A percentile compares a stretch with the other conserved stretches of the same genome.
phyloP scores from a whole-genome alignment of 495 filamentous ascomycete species.

The Penicillium crystallinum region DNA sequence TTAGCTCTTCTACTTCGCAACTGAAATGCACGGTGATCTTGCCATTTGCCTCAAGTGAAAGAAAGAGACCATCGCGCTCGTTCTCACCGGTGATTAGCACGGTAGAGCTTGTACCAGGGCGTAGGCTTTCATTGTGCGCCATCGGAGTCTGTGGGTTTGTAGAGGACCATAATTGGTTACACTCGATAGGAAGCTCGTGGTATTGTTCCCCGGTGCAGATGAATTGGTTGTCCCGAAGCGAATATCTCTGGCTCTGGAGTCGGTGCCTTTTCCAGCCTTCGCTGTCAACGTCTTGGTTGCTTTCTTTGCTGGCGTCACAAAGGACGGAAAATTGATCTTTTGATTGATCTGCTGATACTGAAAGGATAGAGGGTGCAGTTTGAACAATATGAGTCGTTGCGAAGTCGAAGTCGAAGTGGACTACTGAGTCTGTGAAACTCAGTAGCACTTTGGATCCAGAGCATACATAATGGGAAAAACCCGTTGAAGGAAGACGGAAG shows the following conservation, averaged over 20 bases:
- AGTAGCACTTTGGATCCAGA: slow-evolving; percentile 19
- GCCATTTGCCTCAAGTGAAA: not conserved
- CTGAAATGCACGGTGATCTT: not conserved
- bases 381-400: slow-evolving; percentile 12
- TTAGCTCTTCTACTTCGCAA: not conserved
- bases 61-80: not conserved
- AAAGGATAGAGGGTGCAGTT: not conserved
- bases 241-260: slow-evolving; percentile 1
- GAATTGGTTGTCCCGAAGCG: not conserved
- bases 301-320: not conserved
- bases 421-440: slow-evolving; percentile 6
- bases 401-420: slow-evolving; percentile 23
- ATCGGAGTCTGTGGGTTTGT: too few species aligned
- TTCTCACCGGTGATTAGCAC: too few species aligned
- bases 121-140: not conserved
- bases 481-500: slow-evolving; percentile 21
- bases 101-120: not conserved
- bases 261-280: not conserved
- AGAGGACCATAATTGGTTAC: too few species aligned
- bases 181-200: not conserved
- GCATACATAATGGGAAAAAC: slow-evolving; percentile 8
- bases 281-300: not conserved
- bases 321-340: slow-evolving; percentile 8
- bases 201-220: not conserved
- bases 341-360: not conserved